Evolutionary conservation across 2,329 filamentous ascomycete genomes (phyloP), one percentile per base, ranked within the genome.

Genomic region (Nemania bipapillata): DNA sequence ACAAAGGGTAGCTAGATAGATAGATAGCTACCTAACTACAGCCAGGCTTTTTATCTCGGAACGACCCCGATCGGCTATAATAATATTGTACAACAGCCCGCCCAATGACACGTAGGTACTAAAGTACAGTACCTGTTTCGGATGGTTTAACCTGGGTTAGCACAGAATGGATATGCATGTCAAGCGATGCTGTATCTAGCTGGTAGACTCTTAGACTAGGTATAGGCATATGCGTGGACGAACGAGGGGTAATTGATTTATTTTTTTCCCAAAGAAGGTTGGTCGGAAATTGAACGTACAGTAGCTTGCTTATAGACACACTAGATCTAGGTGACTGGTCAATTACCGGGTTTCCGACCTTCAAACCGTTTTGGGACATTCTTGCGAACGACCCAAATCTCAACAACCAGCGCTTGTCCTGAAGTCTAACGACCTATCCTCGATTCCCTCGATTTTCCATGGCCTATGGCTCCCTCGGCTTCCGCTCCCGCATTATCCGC

Each of bases 311-410:
- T 32, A 32, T 32, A 32, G 30, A 9, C 9, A 32, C 30, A 4
- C 30, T 45, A 20, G 40, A 45, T 45, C 40, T 45, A 6, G 17
- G 40, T 20, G 40, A 45, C 9, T 45, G 40, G 20, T 45, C 40
- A 45, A 20, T 45, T 45, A 20, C 40, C 17, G 40, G 40, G 40
- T 20, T 22, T 4, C 32, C 40, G 26, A 45, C 52, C 47, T 32
- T 45, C 40, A 32, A 45, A 45, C 71, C 70, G 11, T 67, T 72
- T 73, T 52, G 63, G 70, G 71, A 67, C 65, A 73, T 68, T 65
- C 71, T 72, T 73, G 71, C 71, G 71, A 73, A 58, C 40, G 55
- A 42, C 24, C 56, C 22, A 32, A 50, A 63, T 47, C 12, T 26
- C 32, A 7, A 35, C 22, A 15, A 40, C 45, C 42, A 8, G 42